Evolutionary conservation across 1,139 yeast species (phyloP), one percentile per base, ranked within the genome.

Genomic region (Diutina catenulata): DNA sequence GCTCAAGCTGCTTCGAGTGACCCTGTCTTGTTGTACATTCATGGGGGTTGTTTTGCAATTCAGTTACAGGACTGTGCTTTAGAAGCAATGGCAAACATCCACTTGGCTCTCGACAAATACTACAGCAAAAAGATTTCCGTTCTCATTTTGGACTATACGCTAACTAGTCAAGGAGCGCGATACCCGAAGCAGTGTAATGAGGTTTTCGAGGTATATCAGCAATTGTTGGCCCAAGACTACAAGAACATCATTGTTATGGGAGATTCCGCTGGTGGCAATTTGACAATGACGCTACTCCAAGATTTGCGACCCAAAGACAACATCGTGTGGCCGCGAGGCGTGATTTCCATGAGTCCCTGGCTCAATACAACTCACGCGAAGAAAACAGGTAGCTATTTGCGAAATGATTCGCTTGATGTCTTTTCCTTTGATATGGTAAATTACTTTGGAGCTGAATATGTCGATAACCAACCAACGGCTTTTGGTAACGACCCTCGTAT

Each of bases 251-350:
- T 55, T 19, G 43, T 68, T 4, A 41, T 64, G 32, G 75, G 74
- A 6, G 76, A 68, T 45, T 68, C 74, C 3, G 68, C 70, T 22
- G 75, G 76, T 11, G 69, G 57, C 3, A 68, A 68, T 46, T 49
- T 67, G 45, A 52, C 59, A 6, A 43, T 62, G 14, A 53, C 60
- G n/a, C n/a, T n/a, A n/a, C n/a, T n/a, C n/a, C n/a, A n/a, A n/a
- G 19, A n/a, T 5, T 5, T 31, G 3, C 21, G 20, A 13, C 25
- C 23, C 14, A 8, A 31, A 8, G 4, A 20, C 6, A 2, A 21
- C n/a, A 24, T 31, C 9, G 7, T 18, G 7, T 31, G 35, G 35
- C 35, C 35, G 5, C 25, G 5, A 8, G 35, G 25, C 5, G 25
- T 31, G 25, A 14, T 31, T 6, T 19, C 35, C 9, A 31, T 31